Base-by-base conservation (phyloP, 768 basidiomycete genomes). In the Collybia nuda region DNA sequence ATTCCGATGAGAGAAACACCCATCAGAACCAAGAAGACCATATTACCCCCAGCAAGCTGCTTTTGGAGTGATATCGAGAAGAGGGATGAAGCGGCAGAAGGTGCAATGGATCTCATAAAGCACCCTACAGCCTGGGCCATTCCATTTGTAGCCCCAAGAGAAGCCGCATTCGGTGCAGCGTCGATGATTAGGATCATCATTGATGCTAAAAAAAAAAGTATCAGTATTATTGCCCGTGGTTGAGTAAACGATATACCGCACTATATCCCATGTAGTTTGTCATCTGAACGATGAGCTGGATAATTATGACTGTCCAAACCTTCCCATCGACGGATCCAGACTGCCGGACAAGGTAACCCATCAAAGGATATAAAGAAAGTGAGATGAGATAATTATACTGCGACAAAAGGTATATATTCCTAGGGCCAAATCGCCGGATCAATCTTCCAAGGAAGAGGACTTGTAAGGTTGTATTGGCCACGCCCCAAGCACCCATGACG, bases 381-480 rank as follows among this genome's bases (percentile, higher is more conserved):
- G 53, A 55, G 6, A 67, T 28, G 8, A 63, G 41, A 22, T 65
- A 59, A 40, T 56, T 55, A 12, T 57, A 41, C 41, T 67, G 68
- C 1, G 76, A 67, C 1, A 61, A 42, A 9, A 73, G 67, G 57
- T 77, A 84, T 14, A 86, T 61, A 18, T 56, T 72, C 54, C 78
- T 78, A 18, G 80, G 61, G 1, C 89, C 88, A 48, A 79, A 78
- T 5, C 70, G 67, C 40, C 79, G 68, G 37, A 86, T 74, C 18
- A 80, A 40, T 19, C 67, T 63, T 3, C 80, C 78, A 54, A 86
- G 78, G 59, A 78, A 70, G 48, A 75, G 65, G 15, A 80, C 57
- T 58, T 86, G 84, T 54, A 83, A 63, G 28, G 78, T 8, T 4
- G 82, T 79, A 50, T 82, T 86, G 44, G 74, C 50, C 21, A 83